Evolutionary conservation across 2,329 filamentous ascomycete genomes (phyloP), one percentile per base, ranked within the genome.

Genomic region (Alternaria sp.): DNA sequence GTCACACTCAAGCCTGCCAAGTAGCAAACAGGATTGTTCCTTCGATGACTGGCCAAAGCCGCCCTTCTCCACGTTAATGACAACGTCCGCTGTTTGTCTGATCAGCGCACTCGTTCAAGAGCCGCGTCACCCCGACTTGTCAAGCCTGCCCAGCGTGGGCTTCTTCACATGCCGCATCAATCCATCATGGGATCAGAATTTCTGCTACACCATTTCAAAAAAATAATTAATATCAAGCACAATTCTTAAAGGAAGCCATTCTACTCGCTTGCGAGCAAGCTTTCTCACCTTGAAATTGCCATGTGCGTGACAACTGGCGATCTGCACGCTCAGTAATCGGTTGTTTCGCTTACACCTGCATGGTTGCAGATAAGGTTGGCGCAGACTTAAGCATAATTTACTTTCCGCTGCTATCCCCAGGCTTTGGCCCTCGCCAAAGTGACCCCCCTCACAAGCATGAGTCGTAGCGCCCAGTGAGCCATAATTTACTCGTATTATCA

Each of bases 371-470:
- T 76, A 75, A 76, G 71, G 71, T 73, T 76, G 67, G 58, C 68
- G 63, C 67, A 69, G 29, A 69, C 65, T 74, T 75, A 75, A 75
- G 72, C 72, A 73, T 75, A 75, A 73, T 68, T 68, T 61, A 63
- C 66, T 62, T 63, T 65, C 69, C 69, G 67, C 69, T 68, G 45
- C 54, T 54, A 59, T 55, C 64, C 69, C 68, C 57, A 61, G 67
- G 60, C 62, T 51, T 53, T 34, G 26, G 28, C 31, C 37, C 50
- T 61, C 61, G 54, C 60, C 59, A 58, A 65, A 64, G 56, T 55
- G 58, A 61, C 29, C 52, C 29, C 52, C 45, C 42, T 54, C 44
- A 40, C 36, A 40, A 29, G 14, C 21, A 40, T 48, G 45, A 48
- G 44, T 51, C 42, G 51, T 34, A 42, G 11, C 21, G 49, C 39